These are phyloP conservation scores for Falciphora oryzae DNA, from an alignment of 2,329 filamentous ascomycete genomes.

Conservation along the genomic window DNA sequence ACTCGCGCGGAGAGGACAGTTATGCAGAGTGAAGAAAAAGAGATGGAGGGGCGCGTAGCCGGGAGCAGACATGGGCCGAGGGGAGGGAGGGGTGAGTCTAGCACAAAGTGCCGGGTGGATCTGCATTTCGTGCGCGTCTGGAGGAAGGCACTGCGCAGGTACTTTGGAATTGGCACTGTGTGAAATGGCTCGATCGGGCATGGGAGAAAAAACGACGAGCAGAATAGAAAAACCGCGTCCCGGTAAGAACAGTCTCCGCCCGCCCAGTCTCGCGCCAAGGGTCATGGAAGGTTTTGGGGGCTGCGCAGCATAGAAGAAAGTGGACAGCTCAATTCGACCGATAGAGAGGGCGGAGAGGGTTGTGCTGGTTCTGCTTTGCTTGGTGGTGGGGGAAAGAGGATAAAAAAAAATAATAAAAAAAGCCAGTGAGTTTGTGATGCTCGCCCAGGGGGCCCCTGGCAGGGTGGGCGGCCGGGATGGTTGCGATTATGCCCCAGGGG, in stretches of 20 bases:
- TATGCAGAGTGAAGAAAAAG: neutral
- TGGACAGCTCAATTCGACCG: neutral
- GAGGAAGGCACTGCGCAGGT: neutral
- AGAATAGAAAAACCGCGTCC: neutral
- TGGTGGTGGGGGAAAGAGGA: neutral
- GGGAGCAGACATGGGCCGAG: neutral
- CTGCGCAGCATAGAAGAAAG: neutral
- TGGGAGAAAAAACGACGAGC: neutral
- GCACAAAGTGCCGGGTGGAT: neutral
- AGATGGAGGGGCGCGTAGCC: conserved; percentile 1
- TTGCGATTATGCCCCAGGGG: neutral
- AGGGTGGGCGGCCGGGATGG: neutral
- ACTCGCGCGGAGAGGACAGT: neutral
- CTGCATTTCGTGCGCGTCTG: neutral
- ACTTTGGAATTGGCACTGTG: neutral
- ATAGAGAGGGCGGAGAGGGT: too few species aligned
- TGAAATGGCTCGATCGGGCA: neutral
- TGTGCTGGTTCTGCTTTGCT: too few species aligned
- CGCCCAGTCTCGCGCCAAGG: neutral
- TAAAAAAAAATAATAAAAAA: too few species aligned
- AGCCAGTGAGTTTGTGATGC: neutral
- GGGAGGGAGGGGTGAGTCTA: neutral
- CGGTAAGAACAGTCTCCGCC: neutral
- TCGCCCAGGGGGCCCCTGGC: neutral
- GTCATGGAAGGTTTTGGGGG: neutral